phyloP scores from a whole-genome alignment of 345 rosid species.

The Rhizophora apiculata region DNA sequence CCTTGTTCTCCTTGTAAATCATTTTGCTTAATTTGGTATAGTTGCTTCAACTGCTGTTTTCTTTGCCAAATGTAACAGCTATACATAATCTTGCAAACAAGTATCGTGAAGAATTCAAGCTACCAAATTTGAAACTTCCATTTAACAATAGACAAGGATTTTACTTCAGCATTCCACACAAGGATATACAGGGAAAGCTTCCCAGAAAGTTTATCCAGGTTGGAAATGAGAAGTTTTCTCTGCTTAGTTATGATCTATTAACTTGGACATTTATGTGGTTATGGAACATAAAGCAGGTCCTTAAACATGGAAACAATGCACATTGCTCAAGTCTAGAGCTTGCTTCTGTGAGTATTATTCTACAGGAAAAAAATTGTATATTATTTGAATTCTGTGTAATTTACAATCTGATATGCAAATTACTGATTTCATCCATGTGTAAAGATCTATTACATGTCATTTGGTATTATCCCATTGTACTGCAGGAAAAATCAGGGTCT shows the following conservation, averaged over 20 bases:
- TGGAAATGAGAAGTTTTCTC: constrained; percentile 11
- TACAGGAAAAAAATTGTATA: not conserved
- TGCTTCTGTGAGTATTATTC: constrained; percentile 72
- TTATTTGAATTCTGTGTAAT: constrained; percentile 6
- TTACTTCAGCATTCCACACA: constrained; percentile 85
- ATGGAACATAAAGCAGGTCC: constrained; percentile 47
- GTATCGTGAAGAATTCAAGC: constrained; percentile 79
- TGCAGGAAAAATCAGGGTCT: not conserved
- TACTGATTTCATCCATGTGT: not conserved
- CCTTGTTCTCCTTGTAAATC: not conserved
- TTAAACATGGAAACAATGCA: constrained; percentile 86
- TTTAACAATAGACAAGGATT: constrained; percentile 96
- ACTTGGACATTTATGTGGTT: constrained; percentile 22
- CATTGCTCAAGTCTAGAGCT: constrained; percentile 94
- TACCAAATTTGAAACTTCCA: constrained; percentile 92
- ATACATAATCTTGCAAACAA: constrained; percentile 87
- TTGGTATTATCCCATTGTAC: not conserved
- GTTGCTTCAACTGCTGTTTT: constrained; percentile 1
- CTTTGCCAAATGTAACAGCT: constrained; percentile 42
- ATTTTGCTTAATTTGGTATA: not conserved
- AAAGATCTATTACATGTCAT: not conserved
- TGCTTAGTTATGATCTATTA: constrained; percentile 7
- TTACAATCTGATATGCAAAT: constrained; percentile 7
- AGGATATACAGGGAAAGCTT: constrained; percentile 84
- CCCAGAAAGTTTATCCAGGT: constrained; percentile 96